Evolutionary conservation across 495 filamentous ascomycete species (phyloP), one percentile per base, ranked within the genome.

Genomic region (Annulohypoxylon nitens): DNA sequence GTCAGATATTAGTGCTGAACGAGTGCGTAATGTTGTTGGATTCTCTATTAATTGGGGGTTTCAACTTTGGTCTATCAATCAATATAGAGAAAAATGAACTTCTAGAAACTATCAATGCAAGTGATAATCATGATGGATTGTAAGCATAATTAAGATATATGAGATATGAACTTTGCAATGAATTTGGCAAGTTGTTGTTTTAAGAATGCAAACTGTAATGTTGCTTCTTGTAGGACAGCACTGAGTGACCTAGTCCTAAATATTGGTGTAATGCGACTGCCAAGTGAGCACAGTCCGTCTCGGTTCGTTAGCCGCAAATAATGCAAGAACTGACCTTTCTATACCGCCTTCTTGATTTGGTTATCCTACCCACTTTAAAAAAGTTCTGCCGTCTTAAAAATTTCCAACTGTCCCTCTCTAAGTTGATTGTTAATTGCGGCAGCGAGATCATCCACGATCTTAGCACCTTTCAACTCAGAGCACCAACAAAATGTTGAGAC

Each of bases 351-450:
- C 71, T 33, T 18, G 26, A 50, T 33, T 14, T 0, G 9, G 0
- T 14, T 41, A n/a, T 41, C 47, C 10, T 3, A 33, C 66, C 65
- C 62, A 53, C 18, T 34, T 53, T 64, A 75, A 67, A 67, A 61
- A 37, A 64, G 25, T 75, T 71, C 72, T 75, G 72, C 72, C 72
- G 50, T 61, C 36, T 63, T 62, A 55, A 75, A 75, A 75, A 71
- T 71, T 71, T 75, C 67, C 59, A 64, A 51, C 6, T 23, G 37
- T 67, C 71, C 71, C 71, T 39, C 30, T 74, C 71, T 54, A 71
- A 50, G 25, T 25, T 30, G 8, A 33, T 25, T n/a, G 54, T 10
- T 25, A 23, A 9, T 16, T 69, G 33, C 43, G 47, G 30, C 45
- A 3, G 54, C 59, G 33, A 67, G 25, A 67, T 33, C 37, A 50